Evolutionary conservation across 2,329 filamentous ascomycete species (phyloP).

Genomic region (Trichoderma harzianum): DNA sequence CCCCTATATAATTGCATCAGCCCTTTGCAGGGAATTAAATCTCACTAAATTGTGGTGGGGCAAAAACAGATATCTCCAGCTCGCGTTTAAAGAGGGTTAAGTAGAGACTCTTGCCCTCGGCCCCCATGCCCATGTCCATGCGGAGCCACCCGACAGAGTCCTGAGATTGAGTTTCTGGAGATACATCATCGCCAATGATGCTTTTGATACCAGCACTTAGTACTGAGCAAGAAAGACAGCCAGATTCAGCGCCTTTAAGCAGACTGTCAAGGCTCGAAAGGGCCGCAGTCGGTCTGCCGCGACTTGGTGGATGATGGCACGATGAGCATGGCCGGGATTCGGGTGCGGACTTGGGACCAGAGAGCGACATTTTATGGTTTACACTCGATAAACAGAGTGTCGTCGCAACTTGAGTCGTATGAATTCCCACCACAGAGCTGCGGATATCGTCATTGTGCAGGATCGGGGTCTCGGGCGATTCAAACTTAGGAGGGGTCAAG

Average conservation of each 20-base stretch:
- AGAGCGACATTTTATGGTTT: not conserved
- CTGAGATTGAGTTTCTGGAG: not conserved
- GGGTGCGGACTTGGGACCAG: not conserved
- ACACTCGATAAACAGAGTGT: not conserved
- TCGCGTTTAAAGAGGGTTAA: not conserved
- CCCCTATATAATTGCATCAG: not conserved
- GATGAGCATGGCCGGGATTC: not conserved
- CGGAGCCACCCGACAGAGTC: not conserved
- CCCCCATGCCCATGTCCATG: conserved; percentile 1
- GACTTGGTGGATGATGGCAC: not conserved
- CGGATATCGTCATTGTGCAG: not conserved
- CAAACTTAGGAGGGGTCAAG: not conserved
- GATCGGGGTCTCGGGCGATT: not conserved
- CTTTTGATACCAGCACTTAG: not conserved
- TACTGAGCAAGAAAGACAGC: not conserved
- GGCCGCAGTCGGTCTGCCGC: not conserved
- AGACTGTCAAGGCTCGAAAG: not conserved
- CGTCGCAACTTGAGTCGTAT: not conserved
- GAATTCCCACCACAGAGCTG: not conserved
- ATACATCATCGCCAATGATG: not conserved
- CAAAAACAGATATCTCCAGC: conserved; percentile 14
- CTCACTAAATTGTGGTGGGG: not conserved
- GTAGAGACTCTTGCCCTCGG: not conserved
- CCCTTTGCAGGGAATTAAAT: not conserved
- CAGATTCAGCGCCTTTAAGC: not conserved